These are phyloP conservation scores for Ziziphus jujuba DNA, from an alignment of 306 rosid species.

Conservation along the genomic window DNA sequence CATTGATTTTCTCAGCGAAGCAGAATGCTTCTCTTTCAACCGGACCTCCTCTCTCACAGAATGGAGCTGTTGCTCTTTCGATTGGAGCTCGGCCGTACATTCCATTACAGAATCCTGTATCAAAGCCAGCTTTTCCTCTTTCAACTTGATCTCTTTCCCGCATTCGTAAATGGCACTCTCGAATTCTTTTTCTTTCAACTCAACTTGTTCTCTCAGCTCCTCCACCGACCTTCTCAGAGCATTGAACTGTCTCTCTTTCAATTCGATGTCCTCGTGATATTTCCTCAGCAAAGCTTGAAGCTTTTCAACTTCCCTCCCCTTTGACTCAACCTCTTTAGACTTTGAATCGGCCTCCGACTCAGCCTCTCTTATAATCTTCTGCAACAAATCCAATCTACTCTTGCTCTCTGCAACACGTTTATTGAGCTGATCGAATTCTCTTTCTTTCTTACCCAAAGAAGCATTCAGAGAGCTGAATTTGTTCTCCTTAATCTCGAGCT, in stretches of 20 bases:
- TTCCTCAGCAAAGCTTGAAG: slow-evolving; percentile 15
- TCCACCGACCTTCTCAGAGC: not conserved
- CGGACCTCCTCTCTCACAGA: not conserved
- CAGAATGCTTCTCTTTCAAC: not conserved
- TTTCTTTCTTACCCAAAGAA: slow-evolving; percentile 32
- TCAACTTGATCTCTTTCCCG: slow-evolving; percentile 4
- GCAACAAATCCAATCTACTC: slow-evolving; percentile 19
- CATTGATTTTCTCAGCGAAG: slow-evolving; percentile 3
- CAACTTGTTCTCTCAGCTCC: not conserved
- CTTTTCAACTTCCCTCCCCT: slow-evolving; percentile 13
- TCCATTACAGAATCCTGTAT: not conserved
- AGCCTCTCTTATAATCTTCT: not conserved
- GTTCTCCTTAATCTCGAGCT: slow-evolving; percentile 30
- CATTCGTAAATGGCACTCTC: not conserved
- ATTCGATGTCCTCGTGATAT: slow-evolving; percentile 5
- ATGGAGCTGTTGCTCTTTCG: not conserved
- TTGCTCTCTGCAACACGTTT: slow-evolving; percentile 17
- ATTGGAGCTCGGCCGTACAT: not conserved
- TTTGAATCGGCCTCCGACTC: not conserved
- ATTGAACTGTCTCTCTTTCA: slow-evolving; percentile 17
- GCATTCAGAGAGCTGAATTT: slow-evolving; percentile 9
- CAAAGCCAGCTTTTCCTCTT: slow-evolving; percentile 10
- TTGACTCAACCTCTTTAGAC: slow-evolving; percentile 7
- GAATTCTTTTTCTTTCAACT: slow-evolving; percentile 8
- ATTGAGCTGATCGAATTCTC: slow-evolving; percentile 19